Evolutionary conservation across 2,329 filamentous ascomycete genomes (phyloP).

Genomic region (Niveomyces coronatus): DNA sequence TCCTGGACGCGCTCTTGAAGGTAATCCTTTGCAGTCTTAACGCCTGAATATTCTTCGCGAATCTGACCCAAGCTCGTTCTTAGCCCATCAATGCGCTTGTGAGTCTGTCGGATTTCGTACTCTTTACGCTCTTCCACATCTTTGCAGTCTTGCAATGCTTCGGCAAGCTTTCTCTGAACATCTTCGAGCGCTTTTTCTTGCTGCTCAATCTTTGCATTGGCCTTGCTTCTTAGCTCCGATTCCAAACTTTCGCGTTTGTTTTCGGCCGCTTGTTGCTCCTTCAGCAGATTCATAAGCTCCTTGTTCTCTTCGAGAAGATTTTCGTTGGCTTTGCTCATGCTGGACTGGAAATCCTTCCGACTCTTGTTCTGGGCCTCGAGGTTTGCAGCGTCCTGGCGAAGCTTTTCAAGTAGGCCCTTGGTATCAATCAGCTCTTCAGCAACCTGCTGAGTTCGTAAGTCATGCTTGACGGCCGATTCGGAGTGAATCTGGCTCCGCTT

Average conservation of each 20-base stretch:
- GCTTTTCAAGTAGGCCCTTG: constrained; percentile 69
- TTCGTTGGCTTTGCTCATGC: constrained; percentile 82
- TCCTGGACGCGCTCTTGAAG: constrained; percentile 84
- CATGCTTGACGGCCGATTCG: constrained; percentile 80
- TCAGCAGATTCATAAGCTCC: constrained; percentile 70
- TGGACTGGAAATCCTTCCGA: constrained; percentile 86
- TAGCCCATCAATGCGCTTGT: constrained; percentile 88
- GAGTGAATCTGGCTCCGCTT: constrained; percentile 68
- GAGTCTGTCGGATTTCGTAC: constrained; percentile 77
- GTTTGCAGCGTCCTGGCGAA: constrained; percentile 85
- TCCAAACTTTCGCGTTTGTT: constrained; percentile 87
- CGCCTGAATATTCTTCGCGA: constrained; percentile 76
- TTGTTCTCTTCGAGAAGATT: constrained; percentile 72
- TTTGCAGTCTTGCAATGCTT: constrained; percentile 76
- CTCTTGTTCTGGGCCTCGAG: constrained; percentile 90
- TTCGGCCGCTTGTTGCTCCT: constrained; percentile 76
- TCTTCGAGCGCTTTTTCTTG: constrained; percentile 70
- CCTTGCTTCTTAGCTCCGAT: constrained; percentile 67
- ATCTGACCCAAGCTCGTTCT: constrained; percentile 67
- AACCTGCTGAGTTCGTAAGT: constrained; percentile 80
- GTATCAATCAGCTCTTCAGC: constrained; percentile 88
- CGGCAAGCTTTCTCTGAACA: constrained; percentile 71
- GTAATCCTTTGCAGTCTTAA: constrained; percentile 82
- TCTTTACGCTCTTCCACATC: constrained; percentile 77
- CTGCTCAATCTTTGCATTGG: constrained; percentile 67